Evolutionary conservation across 2,329 filamentous ascomycete genomes (phyloP), one percentile per base, ranked within the genome.

Genomic region (Pestalotiopsis sp.): DNA sequence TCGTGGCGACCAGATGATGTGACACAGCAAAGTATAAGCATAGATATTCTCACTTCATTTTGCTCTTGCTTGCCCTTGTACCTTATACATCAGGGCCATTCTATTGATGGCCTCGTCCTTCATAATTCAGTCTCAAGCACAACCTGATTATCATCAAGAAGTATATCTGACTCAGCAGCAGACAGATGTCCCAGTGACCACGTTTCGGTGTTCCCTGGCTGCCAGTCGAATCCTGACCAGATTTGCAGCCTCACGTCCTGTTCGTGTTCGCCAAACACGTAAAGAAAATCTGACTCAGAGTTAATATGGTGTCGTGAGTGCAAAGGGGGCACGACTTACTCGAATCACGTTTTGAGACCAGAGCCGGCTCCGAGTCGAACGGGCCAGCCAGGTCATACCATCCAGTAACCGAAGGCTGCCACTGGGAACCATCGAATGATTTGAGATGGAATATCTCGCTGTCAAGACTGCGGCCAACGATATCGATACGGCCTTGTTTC

Each of bases 111-210:
- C 69, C 56, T 69, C 72, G 49, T 61, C 68, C 1, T 72, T 77
- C 20, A 73, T 73, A 6, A 70, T 76, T 25, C 75, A 74, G 1
- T 76, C 72, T 70, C 75, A 70, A 61, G 31, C 13, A 61, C 31
- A 5, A 12, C n/a, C 12, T 39, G 57, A 27, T 59, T 11, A 25
- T 59, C 11, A 14, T 31, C 7, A 23, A 36, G 6, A 59, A 13
- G 23, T 9, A 27, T 59, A 9, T 59, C 17, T 17, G 25, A n/a
- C 13, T 14, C 13, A 14, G 27, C 25, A 14, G 12, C 3, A n/a
- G 59, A 36, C 41, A 73, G 20, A 58, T 70, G 58, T 6, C 72
- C 72, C 7, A 74, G 65, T 2, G 72, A 69, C 72, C 72, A 74
- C 7, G 72, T 71, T 31, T 68, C 57, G 4, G 68, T 23, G 1